Percentiles rank a stretch among this genome's conserved stretches.
These are phyloP conservation scores for Chalara sp. DNA, from an alignment of 2,329 filamentous ascomycete species.

Conservation along the genomic window DNA sequence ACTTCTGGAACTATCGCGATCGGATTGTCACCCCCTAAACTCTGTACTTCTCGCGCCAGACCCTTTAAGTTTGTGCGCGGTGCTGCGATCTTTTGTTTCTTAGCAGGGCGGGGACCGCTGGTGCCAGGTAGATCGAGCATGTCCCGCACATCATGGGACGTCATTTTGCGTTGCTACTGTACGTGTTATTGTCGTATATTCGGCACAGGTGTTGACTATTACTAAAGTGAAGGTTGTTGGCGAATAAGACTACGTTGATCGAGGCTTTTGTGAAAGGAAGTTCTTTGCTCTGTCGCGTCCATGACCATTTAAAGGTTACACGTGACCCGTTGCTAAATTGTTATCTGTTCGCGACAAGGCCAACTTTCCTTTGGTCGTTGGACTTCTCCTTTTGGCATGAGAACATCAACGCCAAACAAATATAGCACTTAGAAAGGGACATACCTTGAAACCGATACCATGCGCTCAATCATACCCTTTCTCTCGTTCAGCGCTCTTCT, in stretches of 20 bases:
- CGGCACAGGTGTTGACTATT: too few relatives aligned
- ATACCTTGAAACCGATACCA: slow-evolving; percentile 25
- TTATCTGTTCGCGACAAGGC: too few relatives aligned
- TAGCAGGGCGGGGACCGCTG: slow-evolving; percentile 54
- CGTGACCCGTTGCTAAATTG: too few relatives aligned
- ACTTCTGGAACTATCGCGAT: slow-evolving; percentile 59
- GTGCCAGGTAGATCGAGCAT: slow-evolving; percentile 72
- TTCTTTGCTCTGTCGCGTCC: too few relatives aligned
- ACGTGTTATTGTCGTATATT: not conserved
- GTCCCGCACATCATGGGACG: slow-evolving; percentile 77
- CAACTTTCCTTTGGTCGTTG: too few relatives aligned
- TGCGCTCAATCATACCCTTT: slow-evolving; percentile 57
- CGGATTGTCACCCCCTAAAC: slow-evolving; percentile 57
- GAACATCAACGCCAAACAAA: too few relatives aligned
- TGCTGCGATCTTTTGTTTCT: slow-evolving; percentile 66
- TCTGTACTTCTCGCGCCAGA: slow-evolving; percentile 59
- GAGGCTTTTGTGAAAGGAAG: too few relatives aligned
- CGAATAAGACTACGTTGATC: too few relatives aligned
- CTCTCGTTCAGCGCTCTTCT: slow-evolving; percentile 55
- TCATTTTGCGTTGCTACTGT: slow-evolving; percentile 40
- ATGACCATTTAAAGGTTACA: too few relatives aligned
- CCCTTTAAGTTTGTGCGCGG: slow-evolving; percentile 56
- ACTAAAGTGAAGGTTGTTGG: too few relatives aligned
- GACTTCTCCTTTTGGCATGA: too few relatives aligned
- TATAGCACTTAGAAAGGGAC: not conserved